Percentiles rank a stretch among this genome's conserved stretches.
phyloP scores from a whole-genome alignment of 2,329 filamentous ascomycete species.

The Arachnomyces sp. region DNA sequence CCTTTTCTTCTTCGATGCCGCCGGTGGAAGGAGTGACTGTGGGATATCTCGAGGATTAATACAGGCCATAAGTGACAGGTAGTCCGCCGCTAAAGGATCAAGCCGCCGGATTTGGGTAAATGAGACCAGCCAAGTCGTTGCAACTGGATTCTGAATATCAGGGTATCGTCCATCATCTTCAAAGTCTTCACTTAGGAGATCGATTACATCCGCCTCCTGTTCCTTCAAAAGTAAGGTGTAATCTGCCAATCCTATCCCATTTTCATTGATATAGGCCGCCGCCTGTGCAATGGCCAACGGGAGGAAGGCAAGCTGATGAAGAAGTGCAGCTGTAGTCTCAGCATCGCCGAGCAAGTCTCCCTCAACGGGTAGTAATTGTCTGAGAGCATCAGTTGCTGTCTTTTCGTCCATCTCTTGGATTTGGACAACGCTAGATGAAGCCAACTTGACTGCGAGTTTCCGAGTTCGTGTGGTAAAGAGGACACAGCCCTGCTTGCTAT shows the following conservation, averaged over 20 bases:
- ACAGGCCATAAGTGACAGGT: slow-evolving; percentile 30
- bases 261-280: slow-evolving; percentile 22
- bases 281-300: slow-evolving; percentile 23
- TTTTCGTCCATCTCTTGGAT: too few relatives aligned
- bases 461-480: slow-evolving; percentile 16
- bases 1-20: slow-evolving; percentile 13
- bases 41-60: slow-evolving; percentile 25
- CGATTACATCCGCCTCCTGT: slow-evolving; percentile 18
- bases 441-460: too few relatives aligned
- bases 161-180: slow-evolving; percentile 23
- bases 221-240: too few relatives aligned
- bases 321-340: too few relatives aligned
- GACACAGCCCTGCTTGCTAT: slow-evolving; percentile 14
- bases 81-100: slow-evolving; percentile 26
- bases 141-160: slow-evolving; percentile 25
- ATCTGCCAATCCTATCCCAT: too few relatives aligned
- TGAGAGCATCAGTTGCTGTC: too few relatives aligned
- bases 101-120: slow-evolving; percentile 26
- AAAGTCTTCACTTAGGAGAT: slow-evolving; percentile 26
- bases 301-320: slow-evolving; percentile 27
- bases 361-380: too few relatives aligned
- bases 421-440: slow-evolving; percentile 6
- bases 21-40: slow-evolving; percentile 22
- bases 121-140: slow-evolving; percentile 31
- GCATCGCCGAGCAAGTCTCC: too few relatives aligned